A percentile compares a stretch with the other conserved stretches of the same genome.
These are phyloP conservation scores for Brassica nigra DNA, from an alignment of 345 rosid genomes.

Conservation along the genomic window DNA sequence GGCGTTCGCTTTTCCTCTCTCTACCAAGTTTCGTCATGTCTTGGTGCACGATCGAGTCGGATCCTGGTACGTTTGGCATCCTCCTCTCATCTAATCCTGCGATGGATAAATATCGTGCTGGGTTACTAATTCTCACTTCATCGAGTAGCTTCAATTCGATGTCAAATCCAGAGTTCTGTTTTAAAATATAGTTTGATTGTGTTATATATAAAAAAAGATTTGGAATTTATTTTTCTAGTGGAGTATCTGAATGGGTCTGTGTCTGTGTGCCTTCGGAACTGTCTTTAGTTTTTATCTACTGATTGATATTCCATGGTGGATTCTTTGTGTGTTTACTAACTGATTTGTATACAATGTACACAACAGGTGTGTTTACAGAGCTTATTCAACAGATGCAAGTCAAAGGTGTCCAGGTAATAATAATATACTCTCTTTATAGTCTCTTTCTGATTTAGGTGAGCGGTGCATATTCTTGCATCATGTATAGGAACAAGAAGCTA, in stretches of 20 bases:
- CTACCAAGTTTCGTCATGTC: constrained; percentile 54
- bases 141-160: background rate
- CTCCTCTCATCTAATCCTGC: background rate
- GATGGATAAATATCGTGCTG: background rate
- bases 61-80: constrained; percentile 66
- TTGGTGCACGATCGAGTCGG: constrained; percentile 99
- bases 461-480: background rate
- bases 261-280: background rate
- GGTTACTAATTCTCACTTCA: constrained; percentile 1
- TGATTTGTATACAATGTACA: background rate
- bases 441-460: background rate
- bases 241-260: background rate
- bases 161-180: background rate
- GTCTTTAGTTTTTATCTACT: background rate
- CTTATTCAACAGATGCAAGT: constrained; percentile 98
- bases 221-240: background rate
- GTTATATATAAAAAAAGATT: background rate
- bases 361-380: constrained; percentile 95
- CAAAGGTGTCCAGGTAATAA: constrained; percentile 54
- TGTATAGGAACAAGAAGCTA: background rate
- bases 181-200: background rate
- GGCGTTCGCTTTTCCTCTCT: background rate
- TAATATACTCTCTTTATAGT: background rate
- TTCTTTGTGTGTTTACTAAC: background rate
- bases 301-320: background rate